Percentiles rank a stretch among this genome's conserved stretches.
Evolutionary conservation across 225 moss, liverwort and hornwort genomes (phyloP).

Genomic region (Pseudoscleropodium purum): DNA sequence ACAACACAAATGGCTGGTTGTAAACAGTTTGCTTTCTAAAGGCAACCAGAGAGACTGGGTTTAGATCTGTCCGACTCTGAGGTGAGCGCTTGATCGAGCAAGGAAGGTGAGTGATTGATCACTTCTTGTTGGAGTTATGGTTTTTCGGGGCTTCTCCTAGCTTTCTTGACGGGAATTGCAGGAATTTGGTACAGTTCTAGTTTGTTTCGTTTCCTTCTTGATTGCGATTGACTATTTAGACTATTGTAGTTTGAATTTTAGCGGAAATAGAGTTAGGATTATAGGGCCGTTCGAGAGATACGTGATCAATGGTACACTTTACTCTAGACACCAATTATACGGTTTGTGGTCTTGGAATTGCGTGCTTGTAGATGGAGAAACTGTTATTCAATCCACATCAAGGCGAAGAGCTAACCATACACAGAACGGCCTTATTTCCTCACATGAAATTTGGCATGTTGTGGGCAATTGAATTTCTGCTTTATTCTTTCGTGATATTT

Average conservation of each 20-base stretch:
- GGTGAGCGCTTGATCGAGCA: no score
- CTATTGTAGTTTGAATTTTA: no score
- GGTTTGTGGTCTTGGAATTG: not conserved
- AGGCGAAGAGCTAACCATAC: not conserved
- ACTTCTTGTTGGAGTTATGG: not conserved
- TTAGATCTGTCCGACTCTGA: no score
- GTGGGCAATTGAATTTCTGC: not conserved
- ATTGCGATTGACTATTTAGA: no score
- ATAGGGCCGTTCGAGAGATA: not conserved
- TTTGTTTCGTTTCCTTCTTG: no score
- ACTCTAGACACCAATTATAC: not conserved
- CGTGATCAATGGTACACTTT: not conserved
- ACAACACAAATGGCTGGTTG: not conserved
- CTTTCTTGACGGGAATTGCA: not conserved
- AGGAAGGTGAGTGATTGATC: no score
- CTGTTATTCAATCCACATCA: not conserved
- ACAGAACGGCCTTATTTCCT: not conserved
- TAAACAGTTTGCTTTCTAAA: not conserved
- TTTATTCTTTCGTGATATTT: not conserved
- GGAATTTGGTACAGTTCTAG: not conserved
- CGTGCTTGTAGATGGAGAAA: not conserved
- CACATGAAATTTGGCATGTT: not conserved
- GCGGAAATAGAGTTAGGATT: not conserved
- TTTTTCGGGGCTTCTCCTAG: not conserved
- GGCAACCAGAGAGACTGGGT: not conserved